Evolutionary conservation across 2,329 filamentous ascomycete genomes (phyloP).

Genomic region (Canariomyces notabilis): DNA sequence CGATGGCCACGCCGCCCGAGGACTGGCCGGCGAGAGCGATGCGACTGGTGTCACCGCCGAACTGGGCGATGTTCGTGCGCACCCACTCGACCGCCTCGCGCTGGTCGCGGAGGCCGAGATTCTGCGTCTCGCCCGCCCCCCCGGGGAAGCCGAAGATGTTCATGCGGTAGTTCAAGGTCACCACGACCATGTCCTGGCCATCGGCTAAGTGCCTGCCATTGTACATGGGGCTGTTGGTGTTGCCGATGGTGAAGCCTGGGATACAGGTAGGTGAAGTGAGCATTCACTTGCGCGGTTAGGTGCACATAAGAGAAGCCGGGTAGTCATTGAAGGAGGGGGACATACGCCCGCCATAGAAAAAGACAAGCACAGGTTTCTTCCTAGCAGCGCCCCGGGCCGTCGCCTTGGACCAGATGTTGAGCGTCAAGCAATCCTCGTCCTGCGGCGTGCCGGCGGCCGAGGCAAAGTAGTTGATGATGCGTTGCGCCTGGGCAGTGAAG

Average conservation of each 20-base stretch:
- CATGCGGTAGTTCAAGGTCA: constrained; percentile 29
- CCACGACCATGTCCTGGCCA: constrained; percentile 34
- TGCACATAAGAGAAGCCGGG: neutral
- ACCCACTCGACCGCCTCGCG: constrained; percentile 47
- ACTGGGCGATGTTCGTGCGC: constrained; percentile 39
- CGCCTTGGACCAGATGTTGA: constrained; percentile 28
- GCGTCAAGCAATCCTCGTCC: constrained; percentile 23
- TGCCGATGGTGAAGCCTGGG: constrained; percentile 24
- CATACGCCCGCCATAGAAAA: constrained; percentile 27
- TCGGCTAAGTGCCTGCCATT: constrained; percentile 23
- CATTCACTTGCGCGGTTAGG: too few relatives aligned
- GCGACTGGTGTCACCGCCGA: constrained; percentile 39
- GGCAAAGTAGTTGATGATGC: constrained; percentile 20
- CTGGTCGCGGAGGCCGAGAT: constrained; percentile 49
- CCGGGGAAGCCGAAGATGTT: constrained; percentile 30
- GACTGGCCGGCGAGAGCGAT: constrained; percentile 43
- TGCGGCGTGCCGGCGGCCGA: constrained; percentile 28
- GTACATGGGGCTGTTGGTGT: constrained; percentile 26
- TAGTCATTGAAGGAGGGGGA: too few relatives aligned
- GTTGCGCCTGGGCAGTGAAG: constrained; percentile 30
- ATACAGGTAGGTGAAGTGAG: neutral
- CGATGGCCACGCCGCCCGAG: constrained; percentile 38
- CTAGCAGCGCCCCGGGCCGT: constrained; percentile 11
- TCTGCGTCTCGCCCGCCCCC: constrained; percentile 29
- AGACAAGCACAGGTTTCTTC: constrained; percentile 20